Evolutionary conservation across 176 grass and related monocot species (phyloP).

Genomic region (Chloris gayana): DNA sequence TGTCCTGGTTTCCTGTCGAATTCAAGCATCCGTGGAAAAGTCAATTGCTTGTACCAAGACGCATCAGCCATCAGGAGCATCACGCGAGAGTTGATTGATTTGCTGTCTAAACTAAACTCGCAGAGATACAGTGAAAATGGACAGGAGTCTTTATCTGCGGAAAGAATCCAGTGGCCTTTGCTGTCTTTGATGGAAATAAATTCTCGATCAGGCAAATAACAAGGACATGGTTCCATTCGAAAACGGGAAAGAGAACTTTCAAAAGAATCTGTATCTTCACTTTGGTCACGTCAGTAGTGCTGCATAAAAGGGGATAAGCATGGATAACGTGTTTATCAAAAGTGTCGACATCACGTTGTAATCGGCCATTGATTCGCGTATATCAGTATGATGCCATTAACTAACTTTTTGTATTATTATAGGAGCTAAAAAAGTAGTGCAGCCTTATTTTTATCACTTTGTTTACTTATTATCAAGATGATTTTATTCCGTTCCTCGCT

Average conservation of each 20-base stretch:
- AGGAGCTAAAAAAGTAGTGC: too few relatives aligned
- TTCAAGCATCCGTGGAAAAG: neutral
- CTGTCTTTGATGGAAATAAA: neutral
- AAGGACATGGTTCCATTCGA: conserved; percentile 13
- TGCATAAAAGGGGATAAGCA: conserved; percentile 10
- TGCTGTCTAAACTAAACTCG: neutral
- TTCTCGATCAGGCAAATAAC: conserved; percentile 15
- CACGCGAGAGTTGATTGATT: neutral
- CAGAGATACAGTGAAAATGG: too few relatives aligned
- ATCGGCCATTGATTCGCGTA: neutral
- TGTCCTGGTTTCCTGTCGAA: neutral
- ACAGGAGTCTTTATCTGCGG: neutral
- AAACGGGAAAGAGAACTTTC: conserved; percentile 4
- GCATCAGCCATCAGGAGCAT: neutral
- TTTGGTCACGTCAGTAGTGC: conserved; percentile 6
- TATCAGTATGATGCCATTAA: neutral
- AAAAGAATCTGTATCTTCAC: conserved; percentile 8
- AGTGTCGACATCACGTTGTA: neutral
- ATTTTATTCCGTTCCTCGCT: too few relatives aligned
- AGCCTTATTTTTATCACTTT: too few relatives aligned
- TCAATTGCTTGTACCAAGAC: conserved; percentile 26
- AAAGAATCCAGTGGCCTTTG: conserved; percentile 1
- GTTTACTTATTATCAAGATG: too few relatives aligned
- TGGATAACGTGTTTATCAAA: conserved; percentile 2
- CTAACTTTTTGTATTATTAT: neutral